These are phyloP conservation scores for Komagataella populi DNA, from an alignment of 805 yeast species.

Conservation along the genomic window DNA sequence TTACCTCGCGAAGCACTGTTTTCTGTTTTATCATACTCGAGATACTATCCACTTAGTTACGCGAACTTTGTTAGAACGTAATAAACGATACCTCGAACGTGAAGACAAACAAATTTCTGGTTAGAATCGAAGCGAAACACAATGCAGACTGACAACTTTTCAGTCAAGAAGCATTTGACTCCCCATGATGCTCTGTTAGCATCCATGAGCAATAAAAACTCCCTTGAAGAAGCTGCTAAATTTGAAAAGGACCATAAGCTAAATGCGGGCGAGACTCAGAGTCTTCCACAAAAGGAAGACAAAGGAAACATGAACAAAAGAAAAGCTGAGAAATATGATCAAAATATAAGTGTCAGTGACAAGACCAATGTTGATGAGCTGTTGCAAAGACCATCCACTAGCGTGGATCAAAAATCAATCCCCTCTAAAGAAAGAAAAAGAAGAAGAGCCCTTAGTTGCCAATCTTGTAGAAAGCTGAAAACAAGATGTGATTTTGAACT, in stretches of 20 bases:
- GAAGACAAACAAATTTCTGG: background rate
- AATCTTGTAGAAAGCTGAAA: conserved; percentile 38
- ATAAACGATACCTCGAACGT: background rate
- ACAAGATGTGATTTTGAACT: conserved; percentile 43
- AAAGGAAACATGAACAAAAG: background rate
- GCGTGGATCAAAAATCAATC: background rate
- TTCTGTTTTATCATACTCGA: too few species aligned
- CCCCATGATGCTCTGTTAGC: background rate
- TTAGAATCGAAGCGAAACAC: background rate
- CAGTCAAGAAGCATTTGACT: background rate
- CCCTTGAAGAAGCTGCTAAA: background rate
- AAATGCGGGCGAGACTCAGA: background rate
- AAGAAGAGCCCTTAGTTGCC: conserved; percentile 25
- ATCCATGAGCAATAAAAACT: background rate
- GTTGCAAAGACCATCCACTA: background rate
- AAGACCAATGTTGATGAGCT: background rate
- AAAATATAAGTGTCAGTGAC: background rate
- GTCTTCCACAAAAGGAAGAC: background rate
- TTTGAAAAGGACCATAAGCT: background rate
- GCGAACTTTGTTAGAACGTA: background rate
- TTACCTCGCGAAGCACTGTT: too few species aligned
- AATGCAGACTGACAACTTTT: background rate
- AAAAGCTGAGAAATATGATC: background rate
- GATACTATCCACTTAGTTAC: too few species aligned
- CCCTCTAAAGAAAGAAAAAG: conserved; percentile 6